phyloP scores from a whole-genome alignment of 2,329 filamentous ascomycete genomes.

The Colletotrichum tabaci region DNA sequence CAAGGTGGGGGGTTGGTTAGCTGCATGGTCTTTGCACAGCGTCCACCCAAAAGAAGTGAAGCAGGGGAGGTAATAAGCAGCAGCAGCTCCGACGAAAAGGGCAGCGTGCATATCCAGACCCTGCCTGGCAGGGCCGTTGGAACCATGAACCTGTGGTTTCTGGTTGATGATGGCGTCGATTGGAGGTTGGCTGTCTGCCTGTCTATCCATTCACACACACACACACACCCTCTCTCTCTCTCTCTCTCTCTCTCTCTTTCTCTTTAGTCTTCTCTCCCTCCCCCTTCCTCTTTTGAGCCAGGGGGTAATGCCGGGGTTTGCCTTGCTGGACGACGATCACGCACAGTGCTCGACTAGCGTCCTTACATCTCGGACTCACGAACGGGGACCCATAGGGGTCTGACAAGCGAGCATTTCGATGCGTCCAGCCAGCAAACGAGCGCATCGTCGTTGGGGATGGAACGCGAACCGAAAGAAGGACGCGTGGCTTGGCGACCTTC shows the following conservation, averaged over 20 bases:
- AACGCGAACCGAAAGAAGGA: neutral
- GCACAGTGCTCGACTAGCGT: slow-evolving; percentile 27
- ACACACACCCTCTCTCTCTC: neutral
- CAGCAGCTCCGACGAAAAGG: slow-evolving; percentile 15
- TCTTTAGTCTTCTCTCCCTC: too few species aligned
- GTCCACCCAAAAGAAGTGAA: slow-evolving; percentile 2
- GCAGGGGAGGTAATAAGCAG: neutral
- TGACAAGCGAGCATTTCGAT: neutral
- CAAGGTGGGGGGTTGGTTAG: neutral
- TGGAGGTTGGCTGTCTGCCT: slow-evolving; percentile 18
- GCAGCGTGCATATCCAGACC: slow-evolving; percentile 35
- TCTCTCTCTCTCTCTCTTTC: neutral
- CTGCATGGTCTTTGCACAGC: slow-evolving; percentile 14
- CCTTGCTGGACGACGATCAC: slow-evolving; percentile 32
- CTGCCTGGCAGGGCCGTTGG: slow-evolving; percentile 32
- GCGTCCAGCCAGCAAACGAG: neutral
- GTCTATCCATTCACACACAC: too few species aligned
- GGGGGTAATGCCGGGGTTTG: slow-evolving; percentile 5
- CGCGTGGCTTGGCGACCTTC: slow-evolving; percentile 29
- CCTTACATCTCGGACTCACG: neutral
- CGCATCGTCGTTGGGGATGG: neutral
- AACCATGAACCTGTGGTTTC: slow-evolving; percentile 22
- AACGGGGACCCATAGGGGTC: neutral
- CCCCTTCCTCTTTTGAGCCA: neutral
- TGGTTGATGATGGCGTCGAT: slow-evolving; percentile 10